A percentile compares a stretch with the other conserved stretches of the same genome.
These are phyloP conservation scores for Penicillium hordei DNA, from an alignment of 2,329 filamentous ascomycete genomes.

Conservation along the genomic window DNA sequence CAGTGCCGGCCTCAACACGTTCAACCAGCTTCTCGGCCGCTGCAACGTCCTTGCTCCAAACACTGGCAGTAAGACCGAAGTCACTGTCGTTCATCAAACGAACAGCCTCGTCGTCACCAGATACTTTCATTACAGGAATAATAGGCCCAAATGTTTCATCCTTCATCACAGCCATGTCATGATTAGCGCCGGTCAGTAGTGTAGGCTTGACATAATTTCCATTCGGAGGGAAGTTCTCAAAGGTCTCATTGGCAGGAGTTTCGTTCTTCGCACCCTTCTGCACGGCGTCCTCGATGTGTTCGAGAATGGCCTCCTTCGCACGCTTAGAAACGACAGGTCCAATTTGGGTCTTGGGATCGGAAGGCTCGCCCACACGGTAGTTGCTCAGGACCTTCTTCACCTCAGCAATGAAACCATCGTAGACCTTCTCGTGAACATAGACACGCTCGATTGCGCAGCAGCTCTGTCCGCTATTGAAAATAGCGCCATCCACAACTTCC, in stretches of 20 bases:
- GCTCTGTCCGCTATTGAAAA: conserved; percentile 98
- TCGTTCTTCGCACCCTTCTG: conserved; percentile 78
- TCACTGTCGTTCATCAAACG: conserved; percentile 90
- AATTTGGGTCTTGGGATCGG: conserved; percentile 73
- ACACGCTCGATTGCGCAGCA: conserved; percentile 92
- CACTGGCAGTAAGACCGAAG: conserved; percentile 91
- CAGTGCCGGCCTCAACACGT: conserved; percentile 84
- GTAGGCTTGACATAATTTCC: conserved; percentile 90
- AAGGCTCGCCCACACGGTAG: conserved; percentile 87
- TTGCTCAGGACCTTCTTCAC: conserved; percentile 75
- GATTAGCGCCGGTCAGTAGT: conserved; percentile 73
- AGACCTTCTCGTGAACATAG: conserved; percentile 81
- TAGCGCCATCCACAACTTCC: conserved; percentile 91
- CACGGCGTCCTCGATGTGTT: conserved; percentile 79
- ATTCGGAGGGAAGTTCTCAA: conserved; percentile 67
- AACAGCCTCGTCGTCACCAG: conserved; percentile 76
- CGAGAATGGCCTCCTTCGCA: conserved; percentile 71
- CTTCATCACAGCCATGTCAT: conserved; percentile 83
- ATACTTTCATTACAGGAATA: conserved; percentile 85
- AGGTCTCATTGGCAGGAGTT: conserved; percentile 79
- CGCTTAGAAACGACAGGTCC: conserved; percentile 84
- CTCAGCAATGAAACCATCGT: conserved; percentile 78
- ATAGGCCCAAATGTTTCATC: conserved; percentile 95
- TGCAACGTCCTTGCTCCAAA: conserved; percentile 87
- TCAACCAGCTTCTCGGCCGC: conserved; percentile 75